Evolutionary conservation across 2,329 filamentous ascomycete genomes (phyloP).

Genomic region (Beauveria varroae): DNA sequence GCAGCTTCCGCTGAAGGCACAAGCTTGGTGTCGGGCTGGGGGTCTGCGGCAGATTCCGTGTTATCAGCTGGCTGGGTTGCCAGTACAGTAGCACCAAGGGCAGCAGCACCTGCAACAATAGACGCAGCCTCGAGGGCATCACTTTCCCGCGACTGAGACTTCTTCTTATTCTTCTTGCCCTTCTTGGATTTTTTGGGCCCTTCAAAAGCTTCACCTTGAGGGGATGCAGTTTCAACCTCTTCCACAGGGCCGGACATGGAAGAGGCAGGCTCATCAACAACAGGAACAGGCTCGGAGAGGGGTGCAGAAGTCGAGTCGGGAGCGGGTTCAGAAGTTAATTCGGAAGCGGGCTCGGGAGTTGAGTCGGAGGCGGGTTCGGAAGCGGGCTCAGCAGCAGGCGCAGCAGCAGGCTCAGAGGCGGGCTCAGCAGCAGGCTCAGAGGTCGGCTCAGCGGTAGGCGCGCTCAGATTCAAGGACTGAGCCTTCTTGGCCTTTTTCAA

Average conservation of each 20-base stretch:
- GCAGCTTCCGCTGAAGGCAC: background rate
- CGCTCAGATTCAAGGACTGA: constrained; percentile 4
- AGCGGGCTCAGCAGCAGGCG: background rate
- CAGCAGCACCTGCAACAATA: background rate
- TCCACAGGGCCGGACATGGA: background rate
- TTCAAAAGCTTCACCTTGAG: constrained; percentile 1
- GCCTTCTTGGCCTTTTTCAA: constrained; percentile 18
- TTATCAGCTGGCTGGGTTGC: background rate
- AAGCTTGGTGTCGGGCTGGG: background rate
- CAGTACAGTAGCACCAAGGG: background rate
- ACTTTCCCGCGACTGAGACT: constrained; percentile 7
- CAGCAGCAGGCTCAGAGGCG: no score
- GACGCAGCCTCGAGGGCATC: background rate
- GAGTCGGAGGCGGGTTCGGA: background rate
- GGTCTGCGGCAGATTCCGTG: constrained; percentile 4
- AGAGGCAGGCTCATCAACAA: background rate
- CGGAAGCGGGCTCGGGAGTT: background rate
- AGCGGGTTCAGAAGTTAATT: background rate
- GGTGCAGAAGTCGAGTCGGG: background rate
- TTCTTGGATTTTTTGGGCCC: constrained; percentile 16
- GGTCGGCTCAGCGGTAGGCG: background rate
- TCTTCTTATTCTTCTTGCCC: constrained; percentile 18
- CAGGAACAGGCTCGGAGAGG: background rate
- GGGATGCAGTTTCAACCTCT: constrained; percentile 1
- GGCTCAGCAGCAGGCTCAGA: background rate